Evolutionary conservation across 2,329 filamentous ascomycete genomes (phyloP), one percentile per base, ranked within the genome.

Genomic region (Davidsoniella virescens): DNA sequence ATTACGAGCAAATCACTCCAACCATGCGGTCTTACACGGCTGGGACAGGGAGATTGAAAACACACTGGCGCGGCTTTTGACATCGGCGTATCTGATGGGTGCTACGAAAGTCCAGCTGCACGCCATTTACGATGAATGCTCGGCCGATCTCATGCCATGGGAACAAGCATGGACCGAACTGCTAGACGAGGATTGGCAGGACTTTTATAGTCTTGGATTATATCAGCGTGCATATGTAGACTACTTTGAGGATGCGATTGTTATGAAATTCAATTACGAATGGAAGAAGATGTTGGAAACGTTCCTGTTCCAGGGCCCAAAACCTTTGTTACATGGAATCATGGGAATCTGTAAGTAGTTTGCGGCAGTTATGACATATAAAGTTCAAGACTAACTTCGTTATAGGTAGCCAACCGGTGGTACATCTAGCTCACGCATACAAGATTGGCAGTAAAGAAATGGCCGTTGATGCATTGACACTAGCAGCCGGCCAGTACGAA

Each of bases 171-270:
- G 92, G 0, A 78, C 80, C 4, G 92, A 98, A 65, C 76, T 98
- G 47, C 77, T 79, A 16, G 73, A 80, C 55, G 73, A 82, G 51
- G 92, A 98, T 62, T 98, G 92, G 90, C 73, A 80, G 55, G 82
- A 90, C 52, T 92, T 79, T 58, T 63, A 95, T 29, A 88, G 90
- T 18, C 78, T 87, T 61, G 74, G 73, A 58, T 77, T 70, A 55
- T 95, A 93, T 60, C 87, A 98, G 64, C 76, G 90, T 53, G 90
- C 87, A 0, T 98, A 82, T 60, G 71, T 98, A 51, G 88, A 98
- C 62, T 96, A 92, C 62, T 96, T 94, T 61, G 92, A 98, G 63
- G 92, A 98, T 62, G 79, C 87, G 59, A 70, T 96, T 26, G 87
- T 85, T 2, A 67, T 76, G 63, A 67, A 69, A 25, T 51, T 26